These are phyloP conservation scores for Condylostoma magnum DNA, from an alignment of 169 alveolate genomes.

Conservation along the genomic window DNA sequence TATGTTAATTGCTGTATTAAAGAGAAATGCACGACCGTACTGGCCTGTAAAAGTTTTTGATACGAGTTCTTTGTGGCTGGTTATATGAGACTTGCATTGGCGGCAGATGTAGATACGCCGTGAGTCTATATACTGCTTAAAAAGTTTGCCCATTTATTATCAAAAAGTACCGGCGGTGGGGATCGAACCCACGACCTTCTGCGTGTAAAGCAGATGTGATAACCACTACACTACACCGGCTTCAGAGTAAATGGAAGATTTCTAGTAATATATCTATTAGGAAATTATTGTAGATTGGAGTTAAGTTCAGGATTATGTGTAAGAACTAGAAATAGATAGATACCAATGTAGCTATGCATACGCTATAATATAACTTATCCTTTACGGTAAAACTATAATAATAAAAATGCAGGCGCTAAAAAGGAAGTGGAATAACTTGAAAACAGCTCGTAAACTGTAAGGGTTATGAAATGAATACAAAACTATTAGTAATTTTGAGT, in stretches of 20 bases:
- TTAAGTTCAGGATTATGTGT: too few species aligned
- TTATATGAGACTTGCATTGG: constrained; percentile 40
- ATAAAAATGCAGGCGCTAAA: constrained; percentile 24
- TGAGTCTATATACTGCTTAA: constrained; percentile 27
- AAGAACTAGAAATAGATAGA: too few species aligned
- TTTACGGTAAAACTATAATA: too few species aligned
- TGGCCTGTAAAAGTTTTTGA: constrained; percentile 44
- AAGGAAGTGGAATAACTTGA: constrained; percentile 30
- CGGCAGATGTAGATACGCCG: constrained; percentile 41
- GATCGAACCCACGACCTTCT: constrained; percentile 81
- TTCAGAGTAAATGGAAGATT: too few species aligned
- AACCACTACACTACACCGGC: constrained; percentile 59
- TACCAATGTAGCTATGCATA: too few species aligned
- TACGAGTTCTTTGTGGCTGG: constrained; percentile 34
- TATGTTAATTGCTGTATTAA: constrained; percentile 36
- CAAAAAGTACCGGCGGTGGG: constrained; percentile 56
- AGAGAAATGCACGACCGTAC: constrained; percentile 39
- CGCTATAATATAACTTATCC: too few species aligned
- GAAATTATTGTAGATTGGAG: too few species aligned
- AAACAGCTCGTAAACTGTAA: constrained; percentile 1
- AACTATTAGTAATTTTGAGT: background rate
- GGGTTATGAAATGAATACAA: constrained; percentile 21
- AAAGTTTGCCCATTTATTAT: constrained; percentile 41
- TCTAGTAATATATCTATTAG: too few species aligned
- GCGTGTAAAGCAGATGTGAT: constrained; percentile 78